Percentiles rank a stretch among this genome's conserved stretches.
Conservation (phyloP, 495 filamentous ascomycete species). For the Neurospora sublineolata region DNA sequence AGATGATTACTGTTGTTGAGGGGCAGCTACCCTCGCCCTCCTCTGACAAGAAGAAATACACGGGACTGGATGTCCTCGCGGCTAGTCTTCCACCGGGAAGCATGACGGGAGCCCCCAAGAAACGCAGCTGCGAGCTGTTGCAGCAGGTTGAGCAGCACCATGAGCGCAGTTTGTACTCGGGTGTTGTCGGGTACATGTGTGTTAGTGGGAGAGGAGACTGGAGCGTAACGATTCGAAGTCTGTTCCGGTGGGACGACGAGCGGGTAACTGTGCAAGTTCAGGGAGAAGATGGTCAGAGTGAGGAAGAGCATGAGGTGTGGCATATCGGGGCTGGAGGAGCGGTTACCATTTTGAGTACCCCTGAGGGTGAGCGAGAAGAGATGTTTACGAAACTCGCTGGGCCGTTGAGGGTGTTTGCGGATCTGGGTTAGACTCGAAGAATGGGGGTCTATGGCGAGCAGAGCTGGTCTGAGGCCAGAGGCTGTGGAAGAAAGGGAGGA, state of each 20-base stretch:
- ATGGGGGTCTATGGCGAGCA: constrained; percentile 4
- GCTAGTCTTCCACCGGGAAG: constrained; percentile 72
- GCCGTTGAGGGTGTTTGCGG: constrained; percentile 46
- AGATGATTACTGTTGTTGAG: constrained; percentile 80
- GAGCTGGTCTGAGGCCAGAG: not conserved
- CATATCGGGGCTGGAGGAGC: constrained; percentile 81
- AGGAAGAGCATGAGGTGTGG: constrained; percentile 47
- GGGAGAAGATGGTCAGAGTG: not conserved
- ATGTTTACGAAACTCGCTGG: constrained; percentile 74
- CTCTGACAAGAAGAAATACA: constrained; percentile 18
- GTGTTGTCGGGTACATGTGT: constrained; percentile 81
- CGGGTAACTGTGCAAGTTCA: constrained; percentile 7
- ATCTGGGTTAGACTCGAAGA: not conserved
- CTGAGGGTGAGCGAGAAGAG: constrained; percentile 76
- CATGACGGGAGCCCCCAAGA: constrained; percentile 95
- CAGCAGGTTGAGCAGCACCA: constrained; percentile 49
- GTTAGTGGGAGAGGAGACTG: constrained; percentile 78
- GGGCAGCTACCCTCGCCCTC: constrained; percentile 41
- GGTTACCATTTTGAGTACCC: constrained; percentile 66
- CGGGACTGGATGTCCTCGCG: constrained; percentile 66
- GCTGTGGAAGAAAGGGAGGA: not conserved
- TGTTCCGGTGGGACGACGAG: constrained; percentile 58
- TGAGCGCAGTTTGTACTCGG: constrained; percentile 73
- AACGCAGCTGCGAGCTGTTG: constrained; percentile 75
- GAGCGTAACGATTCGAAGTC: constrained; percentile 73